Base-by-base conservation (phyloP, 1,139 yeast species). In the Pneumocystis jirovecii region DNA sequence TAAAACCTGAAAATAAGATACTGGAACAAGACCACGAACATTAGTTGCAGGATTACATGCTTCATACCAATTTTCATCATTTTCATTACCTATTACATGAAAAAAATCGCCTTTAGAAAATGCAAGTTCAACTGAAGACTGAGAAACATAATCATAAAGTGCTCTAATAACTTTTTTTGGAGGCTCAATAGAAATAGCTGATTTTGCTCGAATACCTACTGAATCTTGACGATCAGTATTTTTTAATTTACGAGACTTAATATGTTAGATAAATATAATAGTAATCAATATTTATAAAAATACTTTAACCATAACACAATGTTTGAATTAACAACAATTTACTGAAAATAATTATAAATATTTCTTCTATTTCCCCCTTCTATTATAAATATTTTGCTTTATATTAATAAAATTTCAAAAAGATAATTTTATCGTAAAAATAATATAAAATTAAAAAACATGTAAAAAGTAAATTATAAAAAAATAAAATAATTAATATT, bases 21-120 rank as follows among this genome's bases (percentile, higher is more conserved):
- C 85, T 2, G 97, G 97, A 1, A 93, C 97, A 83, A 88, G 83
- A 0, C 98, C 98, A 66, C 83, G 81, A 39, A 81, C 77, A 70
- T 86, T 84, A 19, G 87, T 82, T 67, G 88, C 83, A 17, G 97
- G 97, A 74, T 91, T 91, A 65, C 85, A 84, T 3, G 96, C 97
- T 72, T 89, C 93, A 72, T 84, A 89, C 93, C 95, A 89, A 63
- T 87, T 89, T 62, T 81, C 77, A 66, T 82, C 84, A 63, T 81
- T 79, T 70, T 84, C 87, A 67, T 82, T 83, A 63, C 82, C 81
- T 31, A 85, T 78, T 6, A 93, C 95, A 73, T 89, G 91, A 75
- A 91, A 89, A 73, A 90, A 90, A 73, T 91, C 97, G 40, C 97
- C 97, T 71, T 85, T 84, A 64, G 75, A 72, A 73, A 91, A 93